Base-by-base conservation (phyloP, 1,284 basidiomycete species). In the Anthracocystis panici-leucophaei region DNA sequence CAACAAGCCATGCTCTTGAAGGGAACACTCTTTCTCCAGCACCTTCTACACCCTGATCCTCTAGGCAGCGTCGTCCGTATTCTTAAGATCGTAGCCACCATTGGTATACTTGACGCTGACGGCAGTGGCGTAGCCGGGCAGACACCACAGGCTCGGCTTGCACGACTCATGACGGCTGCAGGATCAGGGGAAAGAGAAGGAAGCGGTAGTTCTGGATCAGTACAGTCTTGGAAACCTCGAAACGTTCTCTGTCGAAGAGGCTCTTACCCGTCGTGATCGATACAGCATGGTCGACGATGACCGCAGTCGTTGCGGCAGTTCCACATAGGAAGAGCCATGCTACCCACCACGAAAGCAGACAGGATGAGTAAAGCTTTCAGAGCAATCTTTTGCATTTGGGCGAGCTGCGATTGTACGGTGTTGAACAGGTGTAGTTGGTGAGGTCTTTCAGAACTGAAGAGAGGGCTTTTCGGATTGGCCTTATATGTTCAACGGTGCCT, bases 131-230 rank as follows among this genome's bases (percentile, higher is more conserved):
- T 16, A 0, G 18, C 18, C 8, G 46, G 46, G 46, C 8, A 18
- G 46, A 18, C 46, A 48, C 46, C 46, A 48, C 46, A 48, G 27
- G 46, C 27, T 48, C 16, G 27, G 29, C 46, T 9, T 48, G 46
- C 46, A 48, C 27, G 18, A 29, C 46, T 29, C 46, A n/a, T 31
- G 46, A 9, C 27, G 46, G n/a, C 27, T 48, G 10, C 16, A 16
- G 10, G 10, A 25, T 38, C 35, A 16, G 35, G 14, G 35, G 14
- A 16, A 23, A 11, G 21, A 4, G 23, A 18, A 23, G 25, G 14
- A 18, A 46, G 5, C 4, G 23, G 14, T 27, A 8, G 20, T 27
- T 5, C 12, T 18, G 3, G 14, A 21, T 18, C 45, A 25, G 45
- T 21, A 23, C 5, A 25, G 4, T 27, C 25, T 7, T 14, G 45